These are phyloP conservation scores for Fraxinus platypoda DNA, from an alignment of 305 asterid species.

Conservation along the genomic window DNA sequence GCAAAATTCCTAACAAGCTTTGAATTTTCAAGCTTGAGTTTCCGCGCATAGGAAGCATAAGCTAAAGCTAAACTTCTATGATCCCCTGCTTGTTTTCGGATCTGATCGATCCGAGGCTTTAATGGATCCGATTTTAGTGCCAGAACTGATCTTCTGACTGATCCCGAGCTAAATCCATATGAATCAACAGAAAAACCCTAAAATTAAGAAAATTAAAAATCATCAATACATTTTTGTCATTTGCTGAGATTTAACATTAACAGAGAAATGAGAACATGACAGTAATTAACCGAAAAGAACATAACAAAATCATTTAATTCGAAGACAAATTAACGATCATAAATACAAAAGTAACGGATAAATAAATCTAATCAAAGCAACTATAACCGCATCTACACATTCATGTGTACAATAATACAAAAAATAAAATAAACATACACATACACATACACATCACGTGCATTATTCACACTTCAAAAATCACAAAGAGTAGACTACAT, in stretches of 20 bases:
- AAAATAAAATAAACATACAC: not conserved
- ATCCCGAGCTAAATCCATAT: slow-evolving; percentile 2
- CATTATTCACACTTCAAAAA: slow-evolving; percentile 13
- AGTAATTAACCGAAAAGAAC: not conserved
- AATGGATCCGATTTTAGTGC: slow-evolving; percentile 40
- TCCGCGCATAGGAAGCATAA: slow-evolving; percentile 38
- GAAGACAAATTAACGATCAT: not conserved
- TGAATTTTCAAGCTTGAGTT: slow-evolving; percentile 38
- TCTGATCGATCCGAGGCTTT: slow-evolving; percentile 38
- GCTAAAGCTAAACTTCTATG: slow-evolving; percentile 31
- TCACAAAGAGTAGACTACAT: not conserved
- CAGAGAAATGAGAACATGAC: not conserved
- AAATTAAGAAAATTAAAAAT: not conserved
- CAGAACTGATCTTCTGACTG: slow-evolving; percentile 26
- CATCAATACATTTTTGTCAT: not conserved
- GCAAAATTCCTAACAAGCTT: slow-evolving; percentile 35
- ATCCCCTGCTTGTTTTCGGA: slow-evolving; percentile 38
- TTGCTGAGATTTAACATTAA: not conserved
- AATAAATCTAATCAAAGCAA: not conserved
- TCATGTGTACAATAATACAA: not conserved
- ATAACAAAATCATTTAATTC: not conserved
- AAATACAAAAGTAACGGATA: not conserved
- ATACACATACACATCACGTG: not conserved
- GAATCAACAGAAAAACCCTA: slow-evolving; percentile 23
- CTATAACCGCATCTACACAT: not conserved